Percentiles rank a stretch among this genome's conserved stretches.
Evolutionary conservation across 306 rosid species (phyloP).

Genomic region (Trifolium repens): DNA sequence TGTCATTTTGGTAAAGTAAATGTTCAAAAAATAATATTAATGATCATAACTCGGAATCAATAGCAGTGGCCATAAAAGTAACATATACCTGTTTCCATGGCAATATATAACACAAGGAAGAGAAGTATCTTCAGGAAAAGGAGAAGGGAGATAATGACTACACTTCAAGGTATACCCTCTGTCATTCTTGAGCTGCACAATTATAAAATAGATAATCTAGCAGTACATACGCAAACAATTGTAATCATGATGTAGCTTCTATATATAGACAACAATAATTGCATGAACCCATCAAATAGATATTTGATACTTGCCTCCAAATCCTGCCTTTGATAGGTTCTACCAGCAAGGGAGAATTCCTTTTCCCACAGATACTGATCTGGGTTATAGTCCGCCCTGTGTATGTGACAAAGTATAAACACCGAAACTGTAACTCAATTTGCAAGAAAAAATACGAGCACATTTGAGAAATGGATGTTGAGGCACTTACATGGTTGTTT

Average conservation of each 20-base stretch:
- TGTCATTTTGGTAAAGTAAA: constrained; percentile 6
- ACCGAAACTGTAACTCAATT: constrained; percentile 33
- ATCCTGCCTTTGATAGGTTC: constrained; percentile 89
- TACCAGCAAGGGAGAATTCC: constrained; percentile 89
- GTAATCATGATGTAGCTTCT: constrained; percentile 36
- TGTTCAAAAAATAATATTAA: constrained; percentile 11
- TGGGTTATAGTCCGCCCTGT: constrained; percentile 95
- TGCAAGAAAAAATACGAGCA: constrained; percentile 28
- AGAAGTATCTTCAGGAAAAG: constrained; percentile 77
- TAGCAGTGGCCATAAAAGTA: constrained; percentile 19
- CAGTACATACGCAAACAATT: constrained; percentile 30
- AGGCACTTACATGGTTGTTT: constrained; percentile 23
- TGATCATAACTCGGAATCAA: constrained; percentile 28
- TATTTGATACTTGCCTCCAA: constrained; percentile 94
- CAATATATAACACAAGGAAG: constrained; percentile 98
- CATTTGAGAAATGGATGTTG: constrained; percentile 30
- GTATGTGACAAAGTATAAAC: constrained; percentile 42
- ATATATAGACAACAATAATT: constrained; percentile 34
- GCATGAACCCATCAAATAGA: constrained; percentile 42
- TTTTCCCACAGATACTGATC: constrained; percentile 97
- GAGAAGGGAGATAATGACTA: constrained; percentile 90
- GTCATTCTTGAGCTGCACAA: constrained; percentile 80
- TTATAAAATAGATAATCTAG: constrained; percentile 42
- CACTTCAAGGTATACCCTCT: constrained; percentile 84
- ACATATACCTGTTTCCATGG: constrained; percentile 89